These are phyloP conservation scores for Periconia digitata DNA, from an alignment of 2,329 filamentous ascomycete species.

Conservation along the genomic window DNA sequence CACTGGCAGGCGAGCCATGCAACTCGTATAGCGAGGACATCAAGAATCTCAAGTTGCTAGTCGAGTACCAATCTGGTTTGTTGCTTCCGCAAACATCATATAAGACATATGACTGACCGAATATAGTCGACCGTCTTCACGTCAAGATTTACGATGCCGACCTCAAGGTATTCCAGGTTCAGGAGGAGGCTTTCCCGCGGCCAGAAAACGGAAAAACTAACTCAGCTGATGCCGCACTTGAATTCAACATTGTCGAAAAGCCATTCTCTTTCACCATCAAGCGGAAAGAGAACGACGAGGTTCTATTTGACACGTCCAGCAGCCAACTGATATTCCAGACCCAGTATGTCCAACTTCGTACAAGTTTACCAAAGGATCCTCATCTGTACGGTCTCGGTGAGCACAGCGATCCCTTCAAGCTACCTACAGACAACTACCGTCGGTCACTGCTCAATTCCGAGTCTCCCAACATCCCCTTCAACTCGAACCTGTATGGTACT, in stretches of 20 bases:
- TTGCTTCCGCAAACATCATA: constrained; percentile 3
- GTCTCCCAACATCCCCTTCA: constrained; percentile 60
- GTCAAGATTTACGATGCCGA: constrained; percentile 72
- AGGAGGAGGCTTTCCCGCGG: constrained; percentile 67
- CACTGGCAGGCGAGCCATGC: constrained; percentile 67
- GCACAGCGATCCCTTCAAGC: constrained; percentile 69
- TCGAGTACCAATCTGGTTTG: constrained; percentile 64
- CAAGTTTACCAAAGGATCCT: constrained; percentile 66
- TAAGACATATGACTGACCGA: constrained; percentile 13
- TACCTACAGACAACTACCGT: constrained; percentile 68
- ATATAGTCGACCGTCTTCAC: constrained; percentile 66
- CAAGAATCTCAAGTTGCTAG: constrained; percentile 57
- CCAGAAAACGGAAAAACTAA: constrained; percentile 47
- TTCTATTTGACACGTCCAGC: constrained; percentile 70
- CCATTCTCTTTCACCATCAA: constrained; percentile 71
- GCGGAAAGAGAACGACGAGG: constrained; percentile 58
- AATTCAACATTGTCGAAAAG: constrained; percentile 55
- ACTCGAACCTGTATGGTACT: constrained; percentile 70
- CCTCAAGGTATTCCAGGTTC: constrained; percentile 74
- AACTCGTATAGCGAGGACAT: constrained; percentile 63
- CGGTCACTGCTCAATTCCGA: constrained; percentile 72
- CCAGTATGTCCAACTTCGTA: constrained; percentile 74
- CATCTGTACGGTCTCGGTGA: constrained; percentile 80
- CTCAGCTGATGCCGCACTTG: constrained; percentile 48
- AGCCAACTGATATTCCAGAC: constrained; percentile 72